Base-by-base conservation (phyloP, 2,329 filamentous ascomycete species). In the Venturia oleaginea region DNA sequence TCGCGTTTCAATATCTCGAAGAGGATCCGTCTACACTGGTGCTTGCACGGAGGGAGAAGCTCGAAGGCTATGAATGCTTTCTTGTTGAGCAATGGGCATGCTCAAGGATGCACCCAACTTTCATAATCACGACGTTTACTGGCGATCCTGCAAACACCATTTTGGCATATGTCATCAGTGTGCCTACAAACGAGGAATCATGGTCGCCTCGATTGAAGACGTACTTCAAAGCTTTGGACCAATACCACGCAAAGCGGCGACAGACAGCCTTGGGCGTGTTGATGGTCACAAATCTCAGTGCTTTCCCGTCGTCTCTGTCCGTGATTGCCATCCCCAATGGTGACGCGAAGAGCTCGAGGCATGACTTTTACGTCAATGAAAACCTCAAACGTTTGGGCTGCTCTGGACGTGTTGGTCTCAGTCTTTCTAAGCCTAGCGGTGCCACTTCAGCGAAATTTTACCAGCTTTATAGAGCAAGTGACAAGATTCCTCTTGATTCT, bases 11-110 rank as follows among this genome's bases (percentile, higher is more conserved):
- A 67, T 96, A 93, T 72, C 84, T 99, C 27, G 90, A 96, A 78
- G 90, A 95, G 72, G 94, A 97, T 68, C 80, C 86, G 1, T 85
- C 84, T 5, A 92, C 91, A 4, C 82, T 81, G 3, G 86, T 96
- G 8, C 80, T 96, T 68, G 85, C 92, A 69, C 87, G 88, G 63
- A 85, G 86, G 64, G 81, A 83, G 61, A 79, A 83, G 61, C 82
- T 99, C 6, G 79, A 84, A 66, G 93, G 93, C 68, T 97, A 97
- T 76, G 92, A 97, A 75, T 81, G 93, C 67, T 97, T 97, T 75
- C 78, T 97, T 19, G 91, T 97, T 68, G 94, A 97, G 75, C 94
- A 99, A 80, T 99, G 94, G 94, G 91, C 91, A 6, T 97, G 92
- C 76, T 97, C 93, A 15, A 86, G 94, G 62, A 84, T 86, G 65